Percentiles rank a stretch among this genome's conserved stretches.
These are phyloP conservation scores for Talaromyces sp. DNA, from an alignment of 2,329 filamentous ascomycete species.

Conservation along the genomic window DNA sequence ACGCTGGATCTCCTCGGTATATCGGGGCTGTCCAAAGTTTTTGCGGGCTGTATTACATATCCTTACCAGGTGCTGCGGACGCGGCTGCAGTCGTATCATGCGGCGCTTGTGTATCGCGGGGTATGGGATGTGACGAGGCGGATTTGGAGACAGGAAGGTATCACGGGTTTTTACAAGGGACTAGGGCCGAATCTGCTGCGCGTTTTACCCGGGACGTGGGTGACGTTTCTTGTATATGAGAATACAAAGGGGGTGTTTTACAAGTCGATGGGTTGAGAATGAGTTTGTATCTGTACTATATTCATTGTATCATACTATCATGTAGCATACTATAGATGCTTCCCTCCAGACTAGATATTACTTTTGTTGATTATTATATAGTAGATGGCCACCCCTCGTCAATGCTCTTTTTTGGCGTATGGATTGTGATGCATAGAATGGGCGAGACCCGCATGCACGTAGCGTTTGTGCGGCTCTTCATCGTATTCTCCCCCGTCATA, in stretches of 20 bases:
- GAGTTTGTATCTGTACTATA: neutral
- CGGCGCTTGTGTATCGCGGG: conserved; percentile 62
- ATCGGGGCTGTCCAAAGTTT: conserved; percentile 74
- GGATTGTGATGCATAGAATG: neutral
- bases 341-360: neutral
- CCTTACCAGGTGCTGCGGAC: conserved; percentile 91
- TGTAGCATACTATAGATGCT: neutral
- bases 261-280: neutral
- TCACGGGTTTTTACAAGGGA: conserved; percentile 84
- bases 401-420: neutral
- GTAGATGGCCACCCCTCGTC: neutral
- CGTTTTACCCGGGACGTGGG: conserved; percentile 90
- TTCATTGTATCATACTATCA: neutral
- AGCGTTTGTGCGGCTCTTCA: conserved; percentile 6
- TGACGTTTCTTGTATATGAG: conserved; percentile 95
- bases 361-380: neutral
- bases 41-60: conserved; percentile 86
- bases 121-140: conserved; percentile 65
- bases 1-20: conserved; percentile 76
- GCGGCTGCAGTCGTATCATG: conserved; percentile 79
- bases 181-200: conserved; percentile 82
- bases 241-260: conserved; percentile 66
- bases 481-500: conserved; percentile 8
- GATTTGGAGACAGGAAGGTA: conserved; percentile 73
- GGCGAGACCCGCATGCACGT: neutral